Conservation (phyloP, 2,329 filamentous ascomycete species). For the Verticillium isaacii region DNA sequence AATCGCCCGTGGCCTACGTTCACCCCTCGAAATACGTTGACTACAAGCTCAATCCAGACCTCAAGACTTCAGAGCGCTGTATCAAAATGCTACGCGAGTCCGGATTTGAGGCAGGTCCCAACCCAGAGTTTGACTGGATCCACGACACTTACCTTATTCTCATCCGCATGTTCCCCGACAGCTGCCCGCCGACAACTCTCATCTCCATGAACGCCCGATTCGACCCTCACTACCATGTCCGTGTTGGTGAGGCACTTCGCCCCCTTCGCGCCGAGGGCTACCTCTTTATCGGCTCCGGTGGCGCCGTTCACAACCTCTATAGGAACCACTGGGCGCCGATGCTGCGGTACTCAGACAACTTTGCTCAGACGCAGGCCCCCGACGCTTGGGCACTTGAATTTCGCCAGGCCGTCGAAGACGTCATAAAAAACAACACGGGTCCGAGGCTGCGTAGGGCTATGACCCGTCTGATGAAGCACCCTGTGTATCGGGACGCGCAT, state of each 20-base stretch:
- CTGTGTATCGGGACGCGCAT: conserved; percentile 60
- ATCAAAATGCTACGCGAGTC: conserved; percentile 41
- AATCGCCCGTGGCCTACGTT: conserved; percentile 63
- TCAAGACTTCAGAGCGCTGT: conserved; percentile 44
- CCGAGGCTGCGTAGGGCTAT: conserved; percentile 49
- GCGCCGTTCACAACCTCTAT: conserved; percentile 67
- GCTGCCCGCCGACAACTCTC: conserved; percentile 59
- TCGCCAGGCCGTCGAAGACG: conserved; percentile 59
- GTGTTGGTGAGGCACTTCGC: conserved; percentile 52
- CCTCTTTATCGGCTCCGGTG: conserved; percentile 54
- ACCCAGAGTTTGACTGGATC: conserved; percentile 63
- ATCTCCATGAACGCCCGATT: conserved; percentile 31
- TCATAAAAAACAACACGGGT: conserved; percentile 39
- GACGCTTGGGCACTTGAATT: conserved; percentile 60
- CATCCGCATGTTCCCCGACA: conserved; percentile 62
- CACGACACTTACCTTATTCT: conserved; percentile 67
- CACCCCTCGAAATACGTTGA: conserved; percentile 59
- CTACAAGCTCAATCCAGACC: conserved; percentile 58
- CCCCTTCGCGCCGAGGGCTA: conserved; percentile 44
- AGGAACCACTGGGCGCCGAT: conserved; percentile 63
- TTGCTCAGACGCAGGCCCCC: conserved; percentile 54
- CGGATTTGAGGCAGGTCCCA: conserved; percentile 49
- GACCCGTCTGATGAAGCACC: conserved; percentile 64
- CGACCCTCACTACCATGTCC: conserved; percentile 39
- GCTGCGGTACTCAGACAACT: conserved; percentile 58